Evolutionary conservation across 345 rosid species (phyloP), one percentile per base, ranked within the genome.

Genomic region (Rhizophora apiculata): DNA sequence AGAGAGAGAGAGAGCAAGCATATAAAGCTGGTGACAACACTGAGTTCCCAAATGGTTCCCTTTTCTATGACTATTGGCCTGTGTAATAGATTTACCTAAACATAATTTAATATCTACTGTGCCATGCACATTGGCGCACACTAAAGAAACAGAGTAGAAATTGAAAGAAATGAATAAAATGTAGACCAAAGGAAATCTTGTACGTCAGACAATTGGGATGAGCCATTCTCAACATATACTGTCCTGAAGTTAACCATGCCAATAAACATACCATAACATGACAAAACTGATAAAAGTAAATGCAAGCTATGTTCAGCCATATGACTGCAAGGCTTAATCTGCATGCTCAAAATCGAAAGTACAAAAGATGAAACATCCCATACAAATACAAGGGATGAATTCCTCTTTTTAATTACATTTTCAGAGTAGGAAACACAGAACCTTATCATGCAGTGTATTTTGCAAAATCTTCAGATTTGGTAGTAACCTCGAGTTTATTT

Each of bases 401-500:
- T 43, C 49, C 16, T 43, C 18, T 43, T 43, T 43, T 19, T 43
- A 43, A 56, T 56, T 3, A 26, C 16, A 21, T 21, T 16, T 56
- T 24, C 43, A 72, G 46, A 15, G 9, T 27, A 58, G 26, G 20
- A 20, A 80, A 26, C 7, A 64, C 49, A 74, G 76, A 70, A 95
- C 98, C 99, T 92, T 95, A 60, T 91, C 69, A 66, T 87, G 82
- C 32, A 92, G 71, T n/a, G 99, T 73, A 78, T 79, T 58, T 37
- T 84, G 91, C 87, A 95, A 81, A 73, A 70, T 82, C 78, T 82
- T 85, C 85, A 92, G 75, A 68, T 85, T 86, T 29, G 99, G 96
- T 56, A 92, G 74, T 55, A 95, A 83, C 79, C 96, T 92, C 6
- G 91, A 87, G 77, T 95, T 95, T 66, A 85, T 84, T 85, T 92